These are phyloP conservation scores for Leptographium lundbergii DNA, from an alignment of 2,329 filamentous ascomycete species.

Conservation along the genomic window DNA sequence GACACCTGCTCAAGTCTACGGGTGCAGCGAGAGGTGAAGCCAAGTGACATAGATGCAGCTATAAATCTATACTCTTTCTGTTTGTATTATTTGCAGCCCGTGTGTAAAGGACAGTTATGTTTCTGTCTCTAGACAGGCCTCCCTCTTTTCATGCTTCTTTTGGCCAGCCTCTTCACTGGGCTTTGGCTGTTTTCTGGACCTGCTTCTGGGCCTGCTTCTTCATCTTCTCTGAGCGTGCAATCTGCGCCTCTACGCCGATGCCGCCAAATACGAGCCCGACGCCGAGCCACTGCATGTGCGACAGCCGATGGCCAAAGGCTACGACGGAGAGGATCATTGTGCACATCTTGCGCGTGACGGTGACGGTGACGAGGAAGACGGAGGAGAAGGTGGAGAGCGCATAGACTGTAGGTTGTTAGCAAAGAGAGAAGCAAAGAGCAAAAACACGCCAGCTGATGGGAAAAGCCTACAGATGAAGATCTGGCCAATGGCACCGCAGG, in stretches of 20 bases:
- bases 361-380: constrained; percentile 86
- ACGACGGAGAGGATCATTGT: constrained; percentile 96
- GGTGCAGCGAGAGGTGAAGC: background rate
- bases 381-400: constrained; percentile 87
- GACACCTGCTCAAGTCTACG: too few relatives aligned
- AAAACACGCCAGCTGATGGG: constrained; percentile 22
- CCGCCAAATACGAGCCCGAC: constrained; percentile 90
- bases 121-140: too few relatives aligned
- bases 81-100: background rate
- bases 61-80: background rate
- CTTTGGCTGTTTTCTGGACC: constrained; percentile 36
- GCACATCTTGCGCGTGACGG: constrained; percentile 96
- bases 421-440: background rate
- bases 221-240: constrained; percentile 71
- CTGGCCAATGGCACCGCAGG: constrained; percentile 85
- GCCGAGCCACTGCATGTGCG: constrained; percentile 84
- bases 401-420: constrained; percentile 46
- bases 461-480: constrained; percentile 77
- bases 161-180: constrained; percentile 10
- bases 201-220: constrained; percentile 68
- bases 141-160: too few relatives aligned
- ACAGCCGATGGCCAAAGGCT: constrained; percentile 82
- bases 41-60: background rate
- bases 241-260: constrained; percentile 78
- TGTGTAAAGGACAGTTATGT: background rate